Conservation (phyloP, 768 basidiomycete species). For the Pulveroboletus sp. region DNA sequence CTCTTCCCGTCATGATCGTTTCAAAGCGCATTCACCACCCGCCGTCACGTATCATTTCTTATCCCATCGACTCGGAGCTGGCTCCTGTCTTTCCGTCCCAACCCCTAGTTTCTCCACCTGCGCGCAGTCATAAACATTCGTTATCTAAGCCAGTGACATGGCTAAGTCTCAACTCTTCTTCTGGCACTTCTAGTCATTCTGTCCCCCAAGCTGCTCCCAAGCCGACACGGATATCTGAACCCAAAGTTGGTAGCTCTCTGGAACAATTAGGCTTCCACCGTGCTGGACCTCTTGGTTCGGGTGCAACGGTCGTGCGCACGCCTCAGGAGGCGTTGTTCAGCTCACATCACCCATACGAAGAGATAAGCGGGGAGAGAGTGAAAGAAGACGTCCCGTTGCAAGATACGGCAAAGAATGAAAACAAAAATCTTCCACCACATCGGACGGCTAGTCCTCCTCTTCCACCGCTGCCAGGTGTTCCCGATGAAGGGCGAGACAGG, state of each 20-base stretch:
- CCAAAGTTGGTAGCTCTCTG: constrained; percentile 34
- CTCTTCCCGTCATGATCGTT: constrained; percentile 24
- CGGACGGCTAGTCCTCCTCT: constrained; percentile 45
- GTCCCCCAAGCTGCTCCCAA: constrained; percentile 33
- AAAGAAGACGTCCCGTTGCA: constrained; percentile 7
- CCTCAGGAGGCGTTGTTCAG: constrained; percentile 69
- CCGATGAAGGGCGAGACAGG: neutral
- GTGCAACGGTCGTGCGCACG: constrained; percentile 73
- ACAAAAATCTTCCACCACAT: constrained; percentile 26
- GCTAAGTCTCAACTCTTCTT: constrained; percentile 38
- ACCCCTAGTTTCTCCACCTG: constrained; percentile 28
- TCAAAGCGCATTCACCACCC: constrained; percentile 22
- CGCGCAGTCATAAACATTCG: constrained; percentile 34
- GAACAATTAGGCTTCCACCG: constrained; percentile 33
- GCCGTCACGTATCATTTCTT: constrained; percentile 6
- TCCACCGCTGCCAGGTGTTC: constrained; percentile 45
- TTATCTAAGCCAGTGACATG: constrained; percentile 41
- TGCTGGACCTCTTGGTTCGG: constrained; percentile 56
- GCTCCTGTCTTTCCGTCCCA: constrained; percentile 20
- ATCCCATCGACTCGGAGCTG: constrained; percentile 23
- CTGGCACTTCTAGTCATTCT: constrained; percentile 23
- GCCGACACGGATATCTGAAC: constrained; percentile 44
- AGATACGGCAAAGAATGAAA: constrained; percentile 15
- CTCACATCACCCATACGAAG: constrained; percentile 12
- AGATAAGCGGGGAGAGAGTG: constrained; percentile 8